Percentiles rank a stretch among this genome's conserved stretches.
These are phyloP conservation scores for Blastobotrys indianensis DNA, from an alignment of 1,139 yeast genomes.

Conservation along the genomic window DNA sequence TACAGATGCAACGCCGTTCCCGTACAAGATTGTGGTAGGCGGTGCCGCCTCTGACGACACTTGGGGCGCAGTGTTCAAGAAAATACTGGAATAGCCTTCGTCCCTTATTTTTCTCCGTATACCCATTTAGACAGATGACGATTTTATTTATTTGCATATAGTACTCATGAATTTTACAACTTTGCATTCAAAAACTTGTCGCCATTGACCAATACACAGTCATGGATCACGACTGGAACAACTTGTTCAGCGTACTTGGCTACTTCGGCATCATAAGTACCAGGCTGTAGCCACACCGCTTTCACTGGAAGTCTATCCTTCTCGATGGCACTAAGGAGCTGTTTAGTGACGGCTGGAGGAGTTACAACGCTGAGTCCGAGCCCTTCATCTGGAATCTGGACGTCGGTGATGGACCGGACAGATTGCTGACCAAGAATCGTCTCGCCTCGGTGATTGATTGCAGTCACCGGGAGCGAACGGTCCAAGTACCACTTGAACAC, in stretches of 20 bases:
- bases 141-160: background rate
- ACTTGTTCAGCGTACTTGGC: conserved; percentile 40
- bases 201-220: conserved; percentile 68
- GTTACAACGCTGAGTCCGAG: conserved; percentile 49
- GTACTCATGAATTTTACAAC: conserved; percentile 13
- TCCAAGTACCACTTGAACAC: conserved; percentile 62
- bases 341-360: conserved; percentile 56
- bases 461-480: conserved; percentile 55
- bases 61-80: conserved; percentile 34
- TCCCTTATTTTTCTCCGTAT: background rate
- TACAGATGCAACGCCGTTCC: conserved; percentile 62
- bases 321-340: conserved; percentile 42
- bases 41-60: conserved; percentile 20
- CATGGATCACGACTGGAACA: conserved; percentile 47
- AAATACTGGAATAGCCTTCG: conserved; percentile 23
- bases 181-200: conserved; percentile 43
- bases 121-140: background rate
- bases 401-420: conserved; percentile 35
- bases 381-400: conserved; percentile 31
- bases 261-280: conserved; percentile 56
- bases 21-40: conserved; percentile 42
- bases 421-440: conserved; percentile 46
- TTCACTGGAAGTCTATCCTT: conserved; percentile 38
- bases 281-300: conserved; percentile 82
- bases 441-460: conserved; percentile 53